phyloP scores from a whole-genome alignment of 371 early-diverging fungal species.

The Blakeslea trispora region DNA sequence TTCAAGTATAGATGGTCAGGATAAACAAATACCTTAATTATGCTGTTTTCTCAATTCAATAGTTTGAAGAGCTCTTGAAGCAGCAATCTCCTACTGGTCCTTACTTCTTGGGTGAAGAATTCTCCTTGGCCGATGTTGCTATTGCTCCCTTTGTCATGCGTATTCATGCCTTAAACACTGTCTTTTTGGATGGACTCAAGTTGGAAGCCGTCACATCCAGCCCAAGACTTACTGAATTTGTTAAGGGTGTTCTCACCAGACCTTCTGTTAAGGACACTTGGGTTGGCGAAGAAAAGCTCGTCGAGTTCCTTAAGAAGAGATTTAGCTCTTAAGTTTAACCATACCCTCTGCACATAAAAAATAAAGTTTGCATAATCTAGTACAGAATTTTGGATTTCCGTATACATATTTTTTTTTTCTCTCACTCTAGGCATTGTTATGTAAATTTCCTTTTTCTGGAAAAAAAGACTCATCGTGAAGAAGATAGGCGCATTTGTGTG shows the following conservation, averaged over 20 bases:
- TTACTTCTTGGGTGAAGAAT: conserved; percentile 62
- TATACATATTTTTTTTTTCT: too few relatives aligned
- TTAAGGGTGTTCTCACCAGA: conserved; percentile 29
- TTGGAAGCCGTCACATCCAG: conserved; percentile 21
- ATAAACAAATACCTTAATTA: conserved; percentile 3
- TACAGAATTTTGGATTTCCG: too few relatives aligned
- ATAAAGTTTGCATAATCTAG: too few relatives aligned
- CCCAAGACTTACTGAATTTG: conserved; percentile 37
- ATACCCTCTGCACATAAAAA: too few relatives aligned
- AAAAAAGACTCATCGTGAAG: too few relatives aligned
- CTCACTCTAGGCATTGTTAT: too few relatives aligned
- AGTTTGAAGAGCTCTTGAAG: conserved; percentile 46
- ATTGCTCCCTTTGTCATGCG: conserved; percentile 54
- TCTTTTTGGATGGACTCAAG: conserved; percentile 19
- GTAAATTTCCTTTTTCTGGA: too few relatives aligned
- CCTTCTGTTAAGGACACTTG: conserved; percentile 32
- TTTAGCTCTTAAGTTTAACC: background rate
- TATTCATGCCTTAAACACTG: conserved; percentile 17
- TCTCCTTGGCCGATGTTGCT: conserved; percentile 61
- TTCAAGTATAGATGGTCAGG: background rate
- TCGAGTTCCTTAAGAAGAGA: conserved; percentile 8
- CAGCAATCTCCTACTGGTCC: conserved; percentile 57
- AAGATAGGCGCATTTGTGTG: too few relatives aligned
- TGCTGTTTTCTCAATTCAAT: conserved; percentile 15
- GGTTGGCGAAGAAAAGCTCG: conserved; percentile 25